Percentiles rank a stretch among this genome's conserved stretches.
Conservation (phyloP, 495 filamentous ascomycete species). For the Collariella sp. region DNA sequence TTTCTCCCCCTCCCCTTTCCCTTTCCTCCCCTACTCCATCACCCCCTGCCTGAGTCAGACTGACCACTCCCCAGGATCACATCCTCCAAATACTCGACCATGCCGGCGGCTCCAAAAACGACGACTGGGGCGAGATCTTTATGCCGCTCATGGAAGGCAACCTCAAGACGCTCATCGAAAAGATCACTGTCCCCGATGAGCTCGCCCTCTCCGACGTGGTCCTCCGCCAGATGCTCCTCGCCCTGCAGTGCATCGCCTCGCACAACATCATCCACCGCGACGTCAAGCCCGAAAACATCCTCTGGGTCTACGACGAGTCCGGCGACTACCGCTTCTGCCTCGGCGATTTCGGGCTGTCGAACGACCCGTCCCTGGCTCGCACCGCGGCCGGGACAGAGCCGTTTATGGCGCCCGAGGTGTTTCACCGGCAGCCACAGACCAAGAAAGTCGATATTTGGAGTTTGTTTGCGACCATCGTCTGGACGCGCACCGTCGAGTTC, state of each 20-base stretch:
- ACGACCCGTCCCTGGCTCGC: conserved; percentile 14
- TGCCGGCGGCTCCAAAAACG: conserved; percentile 7
- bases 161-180: conserved; percentile 18
- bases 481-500: conserved; percentile 23
- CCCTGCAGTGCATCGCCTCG: conserved; percentile 22
- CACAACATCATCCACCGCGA: conserved; percentile 68
- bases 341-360: conserved; percentile 31
- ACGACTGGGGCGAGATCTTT: conserved; percentile 27
- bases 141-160: conserved; percentile 28
- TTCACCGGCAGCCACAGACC: conserved; percentile 21
- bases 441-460: conserved; percentile 37
- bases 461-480: conserved; percentile 35
- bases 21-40: no score
- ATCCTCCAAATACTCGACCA: conserved; percentile 24
- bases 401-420: conserved; percentile 31
- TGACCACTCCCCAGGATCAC: conserved; percentile 25
- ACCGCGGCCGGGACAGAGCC: conserved; percentile 22
- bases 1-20: background rate
- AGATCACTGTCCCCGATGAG: background rate
- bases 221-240: conserved; percentile 29
- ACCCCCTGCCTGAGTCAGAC: no score
- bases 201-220: conserved; percentile 12
- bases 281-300: conserved; percentile 73
- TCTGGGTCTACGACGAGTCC: conserved; percentile 25
- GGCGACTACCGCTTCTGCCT: conserved; percentile 25